These are phyloP conservation scores for Physcia stellaris DNA, from an alignment of 495 filamentous ascomycete species.

Conservation along the genomic window DNA sequence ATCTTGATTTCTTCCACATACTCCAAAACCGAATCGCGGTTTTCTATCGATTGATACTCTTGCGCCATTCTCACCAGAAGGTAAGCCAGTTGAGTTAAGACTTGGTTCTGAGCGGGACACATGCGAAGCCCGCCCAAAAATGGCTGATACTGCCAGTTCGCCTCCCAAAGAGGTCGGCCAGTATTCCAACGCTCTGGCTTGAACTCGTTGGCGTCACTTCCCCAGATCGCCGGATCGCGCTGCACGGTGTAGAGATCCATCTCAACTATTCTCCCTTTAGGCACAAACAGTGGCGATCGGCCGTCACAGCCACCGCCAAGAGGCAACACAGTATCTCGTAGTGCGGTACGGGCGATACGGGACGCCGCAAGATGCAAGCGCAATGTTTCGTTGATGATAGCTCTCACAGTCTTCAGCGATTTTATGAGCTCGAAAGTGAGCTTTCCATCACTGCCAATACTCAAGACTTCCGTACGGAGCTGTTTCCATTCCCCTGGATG, in stretches of 20 bases:
- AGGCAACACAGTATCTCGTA: slow-evolving; percentile 37
- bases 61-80: too few species aligned
- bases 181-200: slow-evolving; percentile 41
- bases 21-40: too few species aligned
- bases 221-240: slow-evolving; percentile 42
- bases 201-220: slow-evolving; percentile 35
- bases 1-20: too few species aligned
- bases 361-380: slow-evolving; percentile 27
- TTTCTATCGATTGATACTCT: too few species aligned
- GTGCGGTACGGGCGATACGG: neutral
- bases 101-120: slow-evolving; percentile 20
- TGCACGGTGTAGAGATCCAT: slow-evolving; percentile 37
- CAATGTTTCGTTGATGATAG: slow-evolving; percentile 54
- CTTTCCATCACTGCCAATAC: slow-evolving; percentile 8
- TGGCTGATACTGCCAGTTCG: slow-evolving; percentile 38
- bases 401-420: too few species aligned
- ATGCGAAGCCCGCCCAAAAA: slow-evolving; percentile 44
- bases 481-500: slow-evolving; percentile 8
- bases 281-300: slow-evolving; percentile 31
- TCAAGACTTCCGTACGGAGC: slow-evolving; percentile 11
- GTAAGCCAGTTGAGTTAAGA: too few species aligned
- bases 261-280: slow-evolving; percentile 26
- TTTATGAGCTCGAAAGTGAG: slow-evolving; percentile 11
- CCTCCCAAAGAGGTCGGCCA: slow-evolving; percentile 18
- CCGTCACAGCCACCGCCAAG: slow-evolving; percentile 52